Conservation (phyloP, 352 stramenopile genomes). For the Globisporangium nodosum region DNA sequence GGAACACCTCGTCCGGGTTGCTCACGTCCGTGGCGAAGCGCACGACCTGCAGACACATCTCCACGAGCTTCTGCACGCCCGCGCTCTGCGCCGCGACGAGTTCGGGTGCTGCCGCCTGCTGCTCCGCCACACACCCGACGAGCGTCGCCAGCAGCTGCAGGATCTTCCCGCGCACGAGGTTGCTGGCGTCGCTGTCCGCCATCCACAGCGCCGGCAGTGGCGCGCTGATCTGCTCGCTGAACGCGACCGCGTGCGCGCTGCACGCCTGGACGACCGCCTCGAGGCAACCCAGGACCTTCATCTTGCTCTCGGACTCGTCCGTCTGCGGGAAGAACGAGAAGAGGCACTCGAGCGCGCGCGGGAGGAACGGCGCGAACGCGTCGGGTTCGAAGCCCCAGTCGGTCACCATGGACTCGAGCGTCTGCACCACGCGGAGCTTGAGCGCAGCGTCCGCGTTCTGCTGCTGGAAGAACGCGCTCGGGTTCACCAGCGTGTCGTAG, state of each 20-base stretch:
- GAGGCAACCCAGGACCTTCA: conserved; percentile 71
- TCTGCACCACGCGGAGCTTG: conserved; percentile 69
- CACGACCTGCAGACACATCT: conserved; percentile 70
- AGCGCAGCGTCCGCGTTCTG: conserved; percentile 47
- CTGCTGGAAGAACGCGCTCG: conserved; percentile 23
- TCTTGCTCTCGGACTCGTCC: conserved; percentile 66
- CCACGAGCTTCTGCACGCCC: conserved; percentile 36
- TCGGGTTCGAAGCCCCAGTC: conserved; percentile 82
- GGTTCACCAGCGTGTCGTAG: conserved; percentile 68
- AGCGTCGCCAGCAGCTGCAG: conserved; percentile 69
- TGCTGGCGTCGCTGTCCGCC: conserved; percentile 63
- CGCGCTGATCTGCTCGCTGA: conserved; percentile 61
- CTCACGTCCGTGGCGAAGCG: conserved; percentile 65
- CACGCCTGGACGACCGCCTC: conserved; percentile 69
- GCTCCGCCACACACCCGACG: conserved; percentile 50
- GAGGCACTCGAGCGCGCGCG: conserved; percentile 50
- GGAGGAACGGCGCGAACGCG: conserved; percentile 63
- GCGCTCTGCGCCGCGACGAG: conserved; percentile 1
- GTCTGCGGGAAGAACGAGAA: conserved; percentile 65
- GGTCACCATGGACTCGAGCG: conserved; percentile 70
- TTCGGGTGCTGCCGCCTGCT: conserved; percentile 7
- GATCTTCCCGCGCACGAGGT: conserved; percentile 79
- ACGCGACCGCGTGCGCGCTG: conserved; percentile 34
- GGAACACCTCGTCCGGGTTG: conserved; percentile 79
- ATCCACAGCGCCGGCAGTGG: conserved; percentile 70